Evolutionary conservation across 805 yeast genomes (phyloP).

Genomic region (Ascoidea rubescens): DNA sequence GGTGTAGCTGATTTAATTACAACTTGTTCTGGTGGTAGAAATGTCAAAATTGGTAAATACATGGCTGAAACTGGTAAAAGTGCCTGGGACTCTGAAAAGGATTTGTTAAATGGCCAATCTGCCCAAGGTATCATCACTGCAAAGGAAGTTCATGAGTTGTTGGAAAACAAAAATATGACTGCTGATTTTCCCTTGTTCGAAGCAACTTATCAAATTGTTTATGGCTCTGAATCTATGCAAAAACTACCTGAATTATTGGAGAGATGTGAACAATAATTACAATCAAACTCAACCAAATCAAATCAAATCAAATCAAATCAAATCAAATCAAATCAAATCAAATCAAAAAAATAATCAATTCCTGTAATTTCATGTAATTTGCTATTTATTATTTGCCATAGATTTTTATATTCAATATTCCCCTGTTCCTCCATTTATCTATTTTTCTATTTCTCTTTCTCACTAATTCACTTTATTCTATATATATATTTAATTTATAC

Average conservation of each 20-base stretch:
- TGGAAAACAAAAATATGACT: conserved; percentile 24
- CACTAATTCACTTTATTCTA: no score
- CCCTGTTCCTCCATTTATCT: no score
- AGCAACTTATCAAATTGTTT: conserved; percentile 69
- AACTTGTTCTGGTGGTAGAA: conserved; percentile 96
- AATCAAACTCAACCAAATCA: not conserved
- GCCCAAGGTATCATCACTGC: conserved; percentile 93
- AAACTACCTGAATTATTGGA: conserved; percentile 63
- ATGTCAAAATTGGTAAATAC: conserved; percentile 78
- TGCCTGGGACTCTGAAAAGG: conserved; percentile 75
- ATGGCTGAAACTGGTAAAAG: conserved; percentile 70
- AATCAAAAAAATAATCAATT: not conserved
- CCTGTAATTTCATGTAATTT: not conserved
- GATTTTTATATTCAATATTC: no score
- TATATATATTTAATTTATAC: no score
- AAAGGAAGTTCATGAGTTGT: conserved; percentile 80
- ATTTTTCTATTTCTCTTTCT: no score
- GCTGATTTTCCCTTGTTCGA: conserved; percentile 60
- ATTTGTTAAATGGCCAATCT: conserved; percentile 83
- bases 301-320: not conserved
- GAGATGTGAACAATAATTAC: conserved; percentile 14
- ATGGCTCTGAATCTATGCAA: conserved; percentile 59
- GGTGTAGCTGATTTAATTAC: conserved; percentile 98
- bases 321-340: not conserved
- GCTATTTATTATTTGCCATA: no score